A percentile compares a stretch with the other conserved stretches of the same genome.
Conservation (phyloP, 441 rosid genomes). For the Hura crepitans region DNA sequence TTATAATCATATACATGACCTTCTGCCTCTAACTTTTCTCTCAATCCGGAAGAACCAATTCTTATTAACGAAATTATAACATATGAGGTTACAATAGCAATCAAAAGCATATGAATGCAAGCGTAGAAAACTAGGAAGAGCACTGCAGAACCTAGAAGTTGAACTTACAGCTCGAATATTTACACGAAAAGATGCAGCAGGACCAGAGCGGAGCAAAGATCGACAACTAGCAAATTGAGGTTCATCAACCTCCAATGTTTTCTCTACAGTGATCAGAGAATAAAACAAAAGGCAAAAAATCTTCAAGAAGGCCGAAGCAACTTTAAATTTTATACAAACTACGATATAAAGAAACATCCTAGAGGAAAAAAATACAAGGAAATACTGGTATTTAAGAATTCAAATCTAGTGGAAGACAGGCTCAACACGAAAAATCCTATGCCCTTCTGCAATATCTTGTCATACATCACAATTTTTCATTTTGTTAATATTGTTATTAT, state of each 20-base stretch:
- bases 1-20: not conserved
- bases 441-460: not conserved
- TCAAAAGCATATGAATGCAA: slow-evolving; percentile 3
- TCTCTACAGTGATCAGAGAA: slow-evolving; percentile 36
- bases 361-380: not conserved
- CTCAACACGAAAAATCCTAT: not conserved
- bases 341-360: not conserved
- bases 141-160: not conserved
- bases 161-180: slow-evolving; percentile 72
- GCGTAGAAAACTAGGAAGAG: not conserved
- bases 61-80: not conserved
- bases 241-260: slow-evolving; percentile 44
- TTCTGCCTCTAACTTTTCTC: not conserved
- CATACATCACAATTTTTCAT: no score
- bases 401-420: not conserved
- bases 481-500: not conserved
- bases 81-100: not conserved
- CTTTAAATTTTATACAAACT: not conserved
- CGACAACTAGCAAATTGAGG: slow-evolving; percentile 58
- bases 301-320: not conserved
- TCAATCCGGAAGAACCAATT: not conserved
- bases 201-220: slow-evolving; percentile 60
- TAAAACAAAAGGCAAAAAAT: not conserved
- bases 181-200: slow-evolving; percentile 64
- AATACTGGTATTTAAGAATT: not conserved